These are phyloP conservation scores for Cyberlindnera amylophila DNA, from an alignment of 805 yeast genomes.

Conservation along the genomic window DNA sequence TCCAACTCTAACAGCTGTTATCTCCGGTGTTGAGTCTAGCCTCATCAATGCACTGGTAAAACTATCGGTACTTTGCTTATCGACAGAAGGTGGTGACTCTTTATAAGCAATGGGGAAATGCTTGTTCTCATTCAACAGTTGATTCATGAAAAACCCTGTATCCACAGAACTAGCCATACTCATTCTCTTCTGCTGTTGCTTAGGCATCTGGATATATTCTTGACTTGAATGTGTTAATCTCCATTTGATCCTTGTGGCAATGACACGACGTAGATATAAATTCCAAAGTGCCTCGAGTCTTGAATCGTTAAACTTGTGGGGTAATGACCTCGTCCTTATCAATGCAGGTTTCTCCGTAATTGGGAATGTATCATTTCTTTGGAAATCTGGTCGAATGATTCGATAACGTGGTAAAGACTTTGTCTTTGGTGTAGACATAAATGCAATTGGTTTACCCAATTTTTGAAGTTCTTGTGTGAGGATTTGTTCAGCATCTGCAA, in stretches of 20 bases:
- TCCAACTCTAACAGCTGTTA: no score
- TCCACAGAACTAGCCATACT: constrained; percentile 24
- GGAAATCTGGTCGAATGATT: constrained; percentile 13
- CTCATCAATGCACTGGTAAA: neutral
- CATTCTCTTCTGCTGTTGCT: constrained; percentile 1
- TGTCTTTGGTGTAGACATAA: neutral
- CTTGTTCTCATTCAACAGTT: constrained; percentile 7
- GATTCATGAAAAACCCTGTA: constrained; percentile 20
- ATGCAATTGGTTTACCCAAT: constrained; percentile 16
- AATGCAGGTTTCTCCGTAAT: constrained; percentile 8
- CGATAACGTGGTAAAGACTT: constrained; percentile 11
- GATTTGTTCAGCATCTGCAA: constrained; percentile 22
- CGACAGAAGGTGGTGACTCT: constrained; percentile 3
- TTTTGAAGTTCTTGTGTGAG: constrained; percentile 22
- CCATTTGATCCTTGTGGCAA: constrained; percentile 31
- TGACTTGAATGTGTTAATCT: constrained; percentile 23
- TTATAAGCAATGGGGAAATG: constrained; percentile 8
- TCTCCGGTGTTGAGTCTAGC: no score
- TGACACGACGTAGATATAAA: constrained; percentile 29
- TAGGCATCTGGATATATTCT: constrained; percentile 3
- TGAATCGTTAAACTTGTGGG: constrained; percentile 14
- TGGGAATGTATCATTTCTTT: constrained; percentile 17
- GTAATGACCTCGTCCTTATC: constrained; percentile 22
- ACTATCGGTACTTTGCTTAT: constrained; percentile 2
- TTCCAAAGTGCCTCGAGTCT: constrained; percentile 30